Evolutionary conservation across 306 rosid species (phyloP).

Genomic region (Acacia crassicarpa): DNA sequence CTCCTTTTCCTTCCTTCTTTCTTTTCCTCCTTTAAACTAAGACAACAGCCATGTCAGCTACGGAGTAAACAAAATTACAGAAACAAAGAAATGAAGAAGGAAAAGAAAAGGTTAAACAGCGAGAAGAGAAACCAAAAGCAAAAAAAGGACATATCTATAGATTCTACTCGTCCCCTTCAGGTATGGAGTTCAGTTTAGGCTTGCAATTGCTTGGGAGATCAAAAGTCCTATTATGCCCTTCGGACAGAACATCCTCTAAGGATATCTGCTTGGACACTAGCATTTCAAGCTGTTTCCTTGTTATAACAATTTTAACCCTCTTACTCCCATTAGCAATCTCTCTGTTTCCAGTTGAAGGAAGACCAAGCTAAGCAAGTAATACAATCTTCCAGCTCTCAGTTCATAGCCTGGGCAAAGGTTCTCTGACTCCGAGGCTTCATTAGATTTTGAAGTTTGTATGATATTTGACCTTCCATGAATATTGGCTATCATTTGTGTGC

Average conservation of each 20-base stretch:
- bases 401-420: slow-evolving; percentile 47
- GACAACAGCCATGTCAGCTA: not conserved
- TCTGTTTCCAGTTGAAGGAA: slow-evolving; percentile 14
- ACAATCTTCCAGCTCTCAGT: slow-evolving; percentile 55
- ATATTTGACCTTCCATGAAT: not conserved
- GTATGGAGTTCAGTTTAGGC: slow-evolving; percentile 60
- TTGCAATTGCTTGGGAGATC: slow-evolving; percentile 37
- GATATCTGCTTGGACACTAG: slow-evolving; percentile 56
- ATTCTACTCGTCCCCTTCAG: slow-evolving; percentile 55
- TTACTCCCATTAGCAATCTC: slow-evolving; percentile 26
- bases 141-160: not conserved
- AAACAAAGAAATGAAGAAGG: slow-evolving; percentile 26
- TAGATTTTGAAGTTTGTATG: not conserved
- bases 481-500: too few relatives aligned
- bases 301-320: slow-evolving; percentile 64
- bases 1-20: slow-evolving; percentile 17
- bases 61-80: not conserved
- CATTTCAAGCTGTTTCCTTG: slow-evolving; percentile 64
- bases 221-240: slow-evolving; percentile 18
- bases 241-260: slow-evolving; percentile 43
- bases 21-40: slow-evolving; percentile 1
- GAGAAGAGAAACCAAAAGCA: not conserved
- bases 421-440: slow-evolving; percentile 39
- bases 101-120: slow-evolving; percentile 24
- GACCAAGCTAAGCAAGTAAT: slow-evolving; percentile 46